Conservation (phyloP, 2,329 filamentous ascomycete species). For the Ophiognomonia clavigignenti-juglandacearum region DNA sequence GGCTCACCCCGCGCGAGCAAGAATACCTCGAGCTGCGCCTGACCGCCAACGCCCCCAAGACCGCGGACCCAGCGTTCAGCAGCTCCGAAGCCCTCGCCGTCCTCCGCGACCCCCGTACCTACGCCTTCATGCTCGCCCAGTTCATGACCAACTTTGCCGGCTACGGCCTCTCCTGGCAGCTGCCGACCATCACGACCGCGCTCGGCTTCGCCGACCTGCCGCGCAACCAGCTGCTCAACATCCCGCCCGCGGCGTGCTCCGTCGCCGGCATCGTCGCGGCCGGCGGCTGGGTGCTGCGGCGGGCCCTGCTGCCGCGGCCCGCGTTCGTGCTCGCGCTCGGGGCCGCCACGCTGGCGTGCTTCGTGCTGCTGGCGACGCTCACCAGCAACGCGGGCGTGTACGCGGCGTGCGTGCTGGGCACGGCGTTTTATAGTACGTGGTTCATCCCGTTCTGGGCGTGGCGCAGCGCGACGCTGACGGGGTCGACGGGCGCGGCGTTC, state of each 20-base stretch:
- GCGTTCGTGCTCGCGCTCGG: slow-evolving; percentile 24
- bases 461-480: slow-evolving; percentile 35
- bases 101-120: slow-evolving; percentile 22
- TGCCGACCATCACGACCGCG: slow-evolving; percentile 36
- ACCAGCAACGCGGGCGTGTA: slow-evolving; percentile 35
- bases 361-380: slow-evolving; percentile 37
- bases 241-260: slow-evolving; percentile 38
- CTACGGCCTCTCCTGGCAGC: slow-evolving; percentile 36
- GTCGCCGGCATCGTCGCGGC: slow-evolving; percentile 34
- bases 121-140: slow-evolving; percentile 21
- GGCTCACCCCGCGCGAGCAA: slow-evolving; percentile 33
- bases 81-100: slow-evolving; percentile 29
- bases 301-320: slow-evolving; percentile 34
- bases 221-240: slow-evolving; percentile 38
- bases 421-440: slow-evolving; percentile 36
- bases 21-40: slow-evolving; percentile 34
- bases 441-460: slow-evolving; percentile 43
- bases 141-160: slow-evolving; percentile 35
- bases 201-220: slow-evolving; percentile 37
- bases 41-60: slow-evolving; percentile 32
- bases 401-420: slow-evolving; percentile 37
- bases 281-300: slow-evolving; percentile 29
- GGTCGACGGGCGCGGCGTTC: slow-evolving; percentile 39
- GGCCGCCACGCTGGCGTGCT: slow-evolving; percentile 31
- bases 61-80: slow-evolving; percentile 30